phyloP scores from a whole-genome alignment of 192 early-diverging fungal genomes.

The Coemansia furcata region DNA sequence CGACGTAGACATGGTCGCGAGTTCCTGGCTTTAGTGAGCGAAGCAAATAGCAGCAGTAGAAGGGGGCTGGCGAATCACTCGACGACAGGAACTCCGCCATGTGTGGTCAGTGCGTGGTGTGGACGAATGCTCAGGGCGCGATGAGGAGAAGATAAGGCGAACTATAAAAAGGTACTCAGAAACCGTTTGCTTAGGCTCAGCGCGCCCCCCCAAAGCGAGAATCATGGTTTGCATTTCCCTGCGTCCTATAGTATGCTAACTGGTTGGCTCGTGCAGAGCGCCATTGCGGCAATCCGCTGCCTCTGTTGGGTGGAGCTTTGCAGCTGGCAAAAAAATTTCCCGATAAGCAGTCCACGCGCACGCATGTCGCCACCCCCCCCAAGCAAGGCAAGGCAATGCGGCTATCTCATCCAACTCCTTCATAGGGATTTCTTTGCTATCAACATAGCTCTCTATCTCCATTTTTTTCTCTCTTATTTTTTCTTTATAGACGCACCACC shows the following conservation, averaged over 20 bases:
- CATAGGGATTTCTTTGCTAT: not conserved
- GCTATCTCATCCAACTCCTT: not conserved
- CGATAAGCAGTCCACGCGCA: conserved; percentile 4
- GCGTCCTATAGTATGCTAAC: not conserved
- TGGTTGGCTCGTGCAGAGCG: conserved; percentile 5
- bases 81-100: not conserved
- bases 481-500: not conserved
- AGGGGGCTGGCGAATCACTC: conserved; percentile 4
- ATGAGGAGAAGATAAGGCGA: not conserved
- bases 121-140: not conserved
- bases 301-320: not conserved
- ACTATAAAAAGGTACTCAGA: not conserved
- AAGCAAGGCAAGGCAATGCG: not conserved
- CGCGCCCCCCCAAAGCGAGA: not conserved
- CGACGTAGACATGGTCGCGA: conserved; percentile 35
- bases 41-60: conserved; percentile 53
- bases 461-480: not conserved
- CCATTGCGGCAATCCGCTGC: not conserved
- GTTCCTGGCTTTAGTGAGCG: conserved; percentile 43
- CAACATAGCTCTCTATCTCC: not conserved
- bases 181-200: not conserved
- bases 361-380: not conserved
- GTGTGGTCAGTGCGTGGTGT: not conserved
- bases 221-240: not conserved
- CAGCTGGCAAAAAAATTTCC: conserved; percentile 1